Evolutionary conservation across 1,284 basidiomycete species (phyloP).

Genomic region (Ganoderma multipileum): DNA sequence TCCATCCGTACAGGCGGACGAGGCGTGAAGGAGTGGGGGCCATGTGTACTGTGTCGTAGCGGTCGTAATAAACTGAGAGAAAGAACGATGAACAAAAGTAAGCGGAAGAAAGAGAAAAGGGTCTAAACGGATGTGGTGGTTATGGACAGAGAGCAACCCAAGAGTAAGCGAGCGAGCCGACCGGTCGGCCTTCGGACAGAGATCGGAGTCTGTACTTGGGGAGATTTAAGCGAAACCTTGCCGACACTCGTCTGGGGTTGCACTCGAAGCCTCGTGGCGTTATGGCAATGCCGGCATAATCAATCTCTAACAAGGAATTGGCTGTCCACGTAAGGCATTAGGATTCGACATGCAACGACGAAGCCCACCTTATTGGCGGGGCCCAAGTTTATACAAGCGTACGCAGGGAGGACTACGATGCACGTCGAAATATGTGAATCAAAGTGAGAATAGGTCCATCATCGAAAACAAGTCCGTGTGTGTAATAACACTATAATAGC

Average conservation of each 20-base stretch:
- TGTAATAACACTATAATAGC: not conserved
- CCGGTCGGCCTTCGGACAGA: not conserved
- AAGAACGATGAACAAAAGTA: not conserved
- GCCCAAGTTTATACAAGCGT: not conserved
- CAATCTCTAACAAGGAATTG: not conserved
- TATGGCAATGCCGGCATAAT: not conserved
- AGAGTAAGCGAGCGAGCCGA: not conserved
- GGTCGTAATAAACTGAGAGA: not conserved
- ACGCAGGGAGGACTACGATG: not conserved
- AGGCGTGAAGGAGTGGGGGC: not conserved
- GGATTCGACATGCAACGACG: no score
- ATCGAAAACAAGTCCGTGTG: not conserved
- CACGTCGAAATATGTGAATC: not conserved
- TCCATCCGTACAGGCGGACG: not conserved
- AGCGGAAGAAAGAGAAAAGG: not conserved
- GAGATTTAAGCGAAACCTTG: not conserved
- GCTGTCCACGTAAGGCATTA: not conserved
- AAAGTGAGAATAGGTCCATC: not conserved
- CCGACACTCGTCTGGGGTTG: not conserved
- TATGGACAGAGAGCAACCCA: not conserved
- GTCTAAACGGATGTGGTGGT: conserved; percentile 1
- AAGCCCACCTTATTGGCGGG: not conserved
- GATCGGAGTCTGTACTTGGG: not conserved
- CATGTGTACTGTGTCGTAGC: not conserved
- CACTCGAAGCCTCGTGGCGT: not conserved